Conservation (phyloP, 169 alveolate species). For the Prorocentrum cordatum region DNA sequence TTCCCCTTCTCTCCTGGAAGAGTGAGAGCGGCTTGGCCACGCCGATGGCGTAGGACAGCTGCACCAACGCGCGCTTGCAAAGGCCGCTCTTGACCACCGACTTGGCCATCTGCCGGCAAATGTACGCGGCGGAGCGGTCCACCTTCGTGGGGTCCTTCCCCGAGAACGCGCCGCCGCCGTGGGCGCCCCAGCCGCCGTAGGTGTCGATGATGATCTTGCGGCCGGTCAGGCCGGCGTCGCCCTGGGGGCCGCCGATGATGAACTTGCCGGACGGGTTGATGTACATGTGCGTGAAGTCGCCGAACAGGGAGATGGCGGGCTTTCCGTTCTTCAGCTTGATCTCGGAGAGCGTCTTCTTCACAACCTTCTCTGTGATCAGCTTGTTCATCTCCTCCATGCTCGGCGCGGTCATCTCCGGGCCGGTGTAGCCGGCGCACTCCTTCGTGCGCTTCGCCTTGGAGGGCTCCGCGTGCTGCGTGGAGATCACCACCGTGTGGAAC, state of each 20-base stretch:
- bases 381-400: constrained; percentile 68
- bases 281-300: constrained; percentile 87
- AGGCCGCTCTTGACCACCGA: constrained; percentile 92
- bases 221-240: constrained; percentile 64
- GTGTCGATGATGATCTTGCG: constrained; percentile 98
- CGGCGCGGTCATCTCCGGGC: constrained; percentile 31
- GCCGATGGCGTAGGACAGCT: constrained; percentile 95
- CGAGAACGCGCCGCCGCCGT: constrained; percentile 99
- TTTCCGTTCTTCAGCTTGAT: constrained; percentile 75
- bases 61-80: constrained; percentile 90
- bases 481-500: constrained; percentile 89
- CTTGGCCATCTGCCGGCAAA: constrained; percentile 97
- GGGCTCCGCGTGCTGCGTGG: constrained; percentile 66
- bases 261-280: constrained; percentile 94
- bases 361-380: constrained; percentile 87
- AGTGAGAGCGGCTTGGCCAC: constrained; percentile 93
- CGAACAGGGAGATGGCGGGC: constrained; percentile 72
- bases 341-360: constrained; percentile 89
- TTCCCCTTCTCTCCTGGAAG: constrained; percentile 83
- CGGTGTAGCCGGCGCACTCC: constrained; percentile 54
- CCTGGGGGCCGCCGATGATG: constrained; percentile 65
- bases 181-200: constrained; percentile 99
- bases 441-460: constrained; percentile 23
- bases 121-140: constrained; percentile 99
- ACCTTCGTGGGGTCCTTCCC: constrained; percentile 99